These are phyloP conservation scores for Blastocystis sp. DNA, from an alignment of 352 stramenopile species.

Conservation along the genomic window DNA sequence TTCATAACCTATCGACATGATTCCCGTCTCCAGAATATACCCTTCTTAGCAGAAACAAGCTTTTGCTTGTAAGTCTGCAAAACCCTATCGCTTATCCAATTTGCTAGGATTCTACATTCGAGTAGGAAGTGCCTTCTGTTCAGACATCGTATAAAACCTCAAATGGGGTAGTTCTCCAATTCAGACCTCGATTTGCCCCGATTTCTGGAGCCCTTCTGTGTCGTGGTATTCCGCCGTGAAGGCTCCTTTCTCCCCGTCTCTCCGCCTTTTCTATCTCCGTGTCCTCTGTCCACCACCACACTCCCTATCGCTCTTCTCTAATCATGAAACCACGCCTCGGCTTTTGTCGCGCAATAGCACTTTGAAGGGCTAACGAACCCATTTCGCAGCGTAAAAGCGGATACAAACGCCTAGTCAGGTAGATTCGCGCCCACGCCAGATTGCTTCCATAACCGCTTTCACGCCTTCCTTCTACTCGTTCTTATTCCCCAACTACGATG, in stretches of 20 bases:
- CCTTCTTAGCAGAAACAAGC: constrained; percentile 84
- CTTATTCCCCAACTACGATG: neutral
- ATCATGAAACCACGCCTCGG: too few relatives aligned
- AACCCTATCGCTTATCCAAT: constrained; percentile 78
- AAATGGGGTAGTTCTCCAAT: constrained; percentile 59
- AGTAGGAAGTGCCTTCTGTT: constrained; percentile 74
- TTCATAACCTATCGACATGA: constrained; percentile 80
- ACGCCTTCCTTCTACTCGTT: neutral
- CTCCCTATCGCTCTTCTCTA: neutral
- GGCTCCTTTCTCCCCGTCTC: neutral
- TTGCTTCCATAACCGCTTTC: constrained; percentile 19
- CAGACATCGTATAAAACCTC: constrained; percentile 70
- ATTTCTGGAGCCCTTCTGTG: neutral
- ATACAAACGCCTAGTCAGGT: too few relatives aligned
- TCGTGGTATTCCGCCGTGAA: neutral
- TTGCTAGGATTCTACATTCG: constrained; percentile 45
- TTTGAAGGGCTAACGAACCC: too few relatives aligned
- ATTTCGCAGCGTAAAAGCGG: too few relatives aligned
- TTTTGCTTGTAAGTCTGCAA: constrained; percentile 85
- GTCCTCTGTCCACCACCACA: too few relatives aligned
- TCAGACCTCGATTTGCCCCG: neutral
- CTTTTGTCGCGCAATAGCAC: too few relatives aligned
- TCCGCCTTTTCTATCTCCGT: too few relatives aligned
- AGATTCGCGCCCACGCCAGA: neutral
- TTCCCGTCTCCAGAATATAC: constrained; percentile 75